Conservation (phyloP, 2,329 filamentous ascomycete genomes). For the Thelonectria olida region DNA sequence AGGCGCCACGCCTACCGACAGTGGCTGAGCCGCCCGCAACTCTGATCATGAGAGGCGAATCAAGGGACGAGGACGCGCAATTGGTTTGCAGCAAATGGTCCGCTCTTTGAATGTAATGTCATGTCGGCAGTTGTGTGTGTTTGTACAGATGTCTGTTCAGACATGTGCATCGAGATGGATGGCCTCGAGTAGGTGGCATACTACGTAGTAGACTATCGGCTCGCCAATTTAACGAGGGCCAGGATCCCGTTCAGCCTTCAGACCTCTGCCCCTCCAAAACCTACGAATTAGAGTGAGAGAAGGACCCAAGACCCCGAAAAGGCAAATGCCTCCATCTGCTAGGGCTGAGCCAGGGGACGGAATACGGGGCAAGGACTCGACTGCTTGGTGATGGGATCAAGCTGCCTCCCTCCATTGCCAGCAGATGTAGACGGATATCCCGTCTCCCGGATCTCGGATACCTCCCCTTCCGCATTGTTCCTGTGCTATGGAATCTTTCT, state of each 20-base stretch:
- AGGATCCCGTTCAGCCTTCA: not conserved
- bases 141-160: too few relatives aligned
- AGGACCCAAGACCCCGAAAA: too few relatives aligned
- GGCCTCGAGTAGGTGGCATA: too few relatives aligned
- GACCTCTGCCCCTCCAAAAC: too few relatives aligned
- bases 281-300: too few relatives aligned
- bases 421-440: not conserved
- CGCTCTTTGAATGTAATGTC: too few relatives aligned
- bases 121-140: too few relatives aligned
- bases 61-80: not conserved
- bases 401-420: too few relatives aligned
- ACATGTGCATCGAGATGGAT: too few relatives aligned
- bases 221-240: not conserved
- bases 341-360: not conserved
- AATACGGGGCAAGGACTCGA: too few relatives aligned
- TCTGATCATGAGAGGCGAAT: not conserved
- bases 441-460: not conserved
- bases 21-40: slow-evolving; percentile 17
- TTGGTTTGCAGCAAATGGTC: too few relatives aligned
- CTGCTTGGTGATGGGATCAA: not conserved
- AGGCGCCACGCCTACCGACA: slow-evolving; percentile 19
- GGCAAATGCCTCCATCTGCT: too few relatives aligned
- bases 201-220: not conserved
- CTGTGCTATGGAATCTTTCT: not conserved
- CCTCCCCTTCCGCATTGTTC: not conserved